Evolutionary conservation across 768 basidiomycete genomes (phyloP), one percentile per base, ranked within the genome.

Genomic region (Paxillus ammoniavirescens): DNA sequence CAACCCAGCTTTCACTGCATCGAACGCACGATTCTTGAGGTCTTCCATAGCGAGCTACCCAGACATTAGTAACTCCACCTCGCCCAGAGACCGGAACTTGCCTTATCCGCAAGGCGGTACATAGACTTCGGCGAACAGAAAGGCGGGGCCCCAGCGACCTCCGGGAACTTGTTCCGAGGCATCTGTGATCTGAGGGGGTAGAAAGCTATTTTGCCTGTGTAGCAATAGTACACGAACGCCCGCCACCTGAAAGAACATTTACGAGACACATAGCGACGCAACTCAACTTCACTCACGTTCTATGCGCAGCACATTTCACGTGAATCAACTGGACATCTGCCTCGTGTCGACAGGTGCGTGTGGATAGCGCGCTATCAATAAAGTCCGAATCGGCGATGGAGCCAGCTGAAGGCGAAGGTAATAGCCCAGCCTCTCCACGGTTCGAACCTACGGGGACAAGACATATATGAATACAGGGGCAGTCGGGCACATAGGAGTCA

Each of bases 71-170:
- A 3, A 42, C 15, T 17, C 33, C 5, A 26, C 36, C 5, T 26
- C 8, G n/a, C 23, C 28, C 31, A 8, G 7, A 50, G 13, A 44
- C 1, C 5, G 6, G 14, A n/a, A 2, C 57, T 54, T 21, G 69
- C 72, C n/a, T 71, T 68, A 21, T 60, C 46, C 5, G 72, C 71
- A 0, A 72, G 54, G 48, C 68, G 67, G 31, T 72, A 73, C 69
- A 73, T 72, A 0, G 72, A 73, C 59, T 72, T 72, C 8, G 72
- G 71, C 14, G 71, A 72, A 49, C 71, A 72, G 8, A 45, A 31
- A 3, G 60, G 60, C 38, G 52, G 51, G 4, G 37, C 43, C 12
- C 50, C 53, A 43, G 50, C 28, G 42, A 38, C 2, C 13, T 37
- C 23, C n/a, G 40, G 18, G 30, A 23, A 35, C 4, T 37, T 44